A percentile compares a stretch with the other conserved stretches of the same genome.
phyloP scores from a whole-genome alignment of 1,284 basidiomycete genomes.

The Butyriboletus appendiculatus region DNA sequence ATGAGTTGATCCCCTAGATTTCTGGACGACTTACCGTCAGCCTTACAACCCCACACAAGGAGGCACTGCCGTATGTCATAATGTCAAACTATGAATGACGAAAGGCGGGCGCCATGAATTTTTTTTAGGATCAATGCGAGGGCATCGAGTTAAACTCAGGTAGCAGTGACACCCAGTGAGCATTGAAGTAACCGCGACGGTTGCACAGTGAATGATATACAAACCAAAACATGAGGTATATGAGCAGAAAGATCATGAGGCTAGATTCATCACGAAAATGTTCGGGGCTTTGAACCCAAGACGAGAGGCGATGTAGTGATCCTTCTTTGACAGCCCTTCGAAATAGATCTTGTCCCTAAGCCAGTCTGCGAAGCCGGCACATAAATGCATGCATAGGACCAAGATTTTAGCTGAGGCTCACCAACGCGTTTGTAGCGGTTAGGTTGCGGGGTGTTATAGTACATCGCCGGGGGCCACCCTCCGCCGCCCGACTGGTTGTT shows the following conservation, averaged over 20 bases:
- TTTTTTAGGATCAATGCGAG: not conserved
- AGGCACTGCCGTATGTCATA: not conserved
- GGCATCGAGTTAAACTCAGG: not conserved
- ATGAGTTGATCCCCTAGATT: not conserved
- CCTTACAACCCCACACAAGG: not conserved
- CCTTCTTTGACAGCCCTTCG: slow-evolving; percentile 61
- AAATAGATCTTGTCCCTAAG: slow-evolving; percentile 70
- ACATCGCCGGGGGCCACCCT: slow-evolving; percentile 39
- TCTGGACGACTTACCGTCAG: not conserved
- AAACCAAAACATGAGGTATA: slow-evolving; percentile 11
- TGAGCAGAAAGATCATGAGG: slow-evolving; percentile 23
- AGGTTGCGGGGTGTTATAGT: slow-evolving; percentile 48
- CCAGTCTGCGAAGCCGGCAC: slow-evolving; percentile 54
- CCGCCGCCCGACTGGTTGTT: slow-evolving; percentile 40
- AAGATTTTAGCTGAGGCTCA: slow-evolving; percentile 35
- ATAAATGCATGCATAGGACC: slow-evolving; percentile 1
- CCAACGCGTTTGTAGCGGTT: slow-evolving; percentile 59
- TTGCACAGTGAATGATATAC: not conserved
- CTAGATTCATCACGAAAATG: slow-evolving; percentile 62
- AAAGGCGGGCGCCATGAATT: not conserved
- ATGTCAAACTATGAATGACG: not conserved
- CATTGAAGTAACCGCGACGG: not conserved
- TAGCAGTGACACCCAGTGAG: not conserved
- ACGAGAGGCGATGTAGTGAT: slow-evolving; percentile 55
- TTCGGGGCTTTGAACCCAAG: slow-evolving; percentile 78